These are phyloP conservation scores for Ganoderma sp. DNA, from an alignment of 1,284 basidiomycete genomes.

Conservation along the genomic window DNA sequence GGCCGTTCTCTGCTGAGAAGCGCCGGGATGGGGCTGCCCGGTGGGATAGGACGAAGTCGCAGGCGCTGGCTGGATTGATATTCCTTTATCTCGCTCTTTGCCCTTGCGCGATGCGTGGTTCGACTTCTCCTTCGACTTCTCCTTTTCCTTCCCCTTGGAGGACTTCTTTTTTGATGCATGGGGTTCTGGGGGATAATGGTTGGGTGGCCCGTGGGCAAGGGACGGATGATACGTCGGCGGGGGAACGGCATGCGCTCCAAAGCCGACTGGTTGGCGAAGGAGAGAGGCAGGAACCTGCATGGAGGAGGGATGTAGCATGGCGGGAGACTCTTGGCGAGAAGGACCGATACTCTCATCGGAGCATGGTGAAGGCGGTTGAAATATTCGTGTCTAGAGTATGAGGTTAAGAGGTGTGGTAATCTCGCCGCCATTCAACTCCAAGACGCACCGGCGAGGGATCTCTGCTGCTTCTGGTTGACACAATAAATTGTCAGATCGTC, in stretches of 20 bases:
- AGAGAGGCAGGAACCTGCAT: slow-evolving; percentile 12
- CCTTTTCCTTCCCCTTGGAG: slow-evolving; percentile 34
- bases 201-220: slow-evolving; percentile 7
- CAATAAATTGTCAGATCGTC: background rate
- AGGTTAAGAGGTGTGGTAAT: background rate
- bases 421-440: background rate
- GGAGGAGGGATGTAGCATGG: slow-evolving; percentile 21
- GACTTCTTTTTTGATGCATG: slow-evolving; percentile 26
- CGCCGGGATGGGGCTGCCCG: slow-evolving; percentile 10
- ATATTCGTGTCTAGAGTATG: slow-evolving; percentile 17
- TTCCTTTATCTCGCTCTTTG: slow-evolving; percentile 27
- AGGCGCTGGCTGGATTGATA: slow-evolving; percentile 12
- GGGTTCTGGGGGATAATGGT: slow-evolving; percentile 9
- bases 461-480: slow-evolving; percentile 20
- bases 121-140: slow-evolving; percentile 20
- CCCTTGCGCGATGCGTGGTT: slow-evolving; percentile 24
- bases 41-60: slow-evolving; percentile 7
- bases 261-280: slow-evolving; percentile 33
- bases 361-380: slow-evolving; percentile 21
- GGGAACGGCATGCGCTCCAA: slow-evolving; percentile 20
- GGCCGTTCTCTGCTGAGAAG: slow-evolving; percentile 27
- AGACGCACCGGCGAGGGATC: slow-evolving; percentile 29
- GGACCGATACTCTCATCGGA: slow-evolving; percentile 25
- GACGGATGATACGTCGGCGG: slow-evolving; percentile 23
- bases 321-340: slow-evolving; percentile 17